These are phyloP conservation scores for Coffea canephora DNA, from an alignment of 257 asterid genomes.

Conservation along the genomic window DNA sequence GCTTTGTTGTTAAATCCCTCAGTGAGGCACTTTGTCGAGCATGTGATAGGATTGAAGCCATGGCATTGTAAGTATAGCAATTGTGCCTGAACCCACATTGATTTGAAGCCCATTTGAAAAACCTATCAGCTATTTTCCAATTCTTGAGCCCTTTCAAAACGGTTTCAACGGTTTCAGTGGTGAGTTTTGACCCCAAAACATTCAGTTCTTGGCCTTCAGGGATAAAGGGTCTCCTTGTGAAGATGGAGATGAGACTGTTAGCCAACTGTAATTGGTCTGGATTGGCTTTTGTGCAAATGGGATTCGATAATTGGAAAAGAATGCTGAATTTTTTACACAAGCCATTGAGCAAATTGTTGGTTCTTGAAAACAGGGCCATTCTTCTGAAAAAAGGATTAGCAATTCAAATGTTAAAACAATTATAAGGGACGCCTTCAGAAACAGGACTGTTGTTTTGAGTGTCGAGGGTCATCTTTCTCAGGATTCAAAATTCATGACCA, in stretches of 20 bases:
- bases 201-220: conserved; percentile 53
- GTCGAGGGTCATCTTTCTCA: no score
- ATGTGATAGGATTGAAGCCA: conserved; percentile 68
- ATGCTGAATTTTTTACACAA: neutral
- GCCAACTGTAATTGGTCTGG: conserved; percentile 1
- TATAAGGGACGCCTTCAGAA: no score
- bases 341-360: conserved; percentile 1
- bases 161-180: conserved; percentile 61
- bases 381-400: neutral
- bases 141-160: conserved; percentile 52
- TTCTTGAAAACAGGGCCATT: conserved; percentile 4
- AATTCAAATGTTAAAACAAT: no score
- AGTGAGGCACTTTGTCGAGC: conserved; percentile 83
- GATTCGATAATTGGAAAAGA: conserved; percentile 12
- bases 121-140: conserved; percentile 64
- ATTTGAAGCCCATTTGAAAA: conserved; percentile 75
- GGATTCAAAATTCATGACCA: no score
- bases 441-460: no score
- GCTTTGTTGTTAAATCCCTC: conserved; percentile 42
- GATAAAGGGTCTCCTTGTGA: conserved; percentile 43
- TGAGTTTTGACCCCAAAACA: conserved; percentile 53
- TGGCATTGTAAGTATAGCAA: conserved; percentile 65
- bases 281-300: conserved; percentile 18
- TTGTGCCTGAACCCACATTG: conserved; percentile 57
- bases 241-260: conserved; percentile 52